These are phyloP conservation scores for Neurospora intermedia DNA, from an alignment of 495 filamentous ascomycete genomes.

Conservation along the genomic window DNA sequence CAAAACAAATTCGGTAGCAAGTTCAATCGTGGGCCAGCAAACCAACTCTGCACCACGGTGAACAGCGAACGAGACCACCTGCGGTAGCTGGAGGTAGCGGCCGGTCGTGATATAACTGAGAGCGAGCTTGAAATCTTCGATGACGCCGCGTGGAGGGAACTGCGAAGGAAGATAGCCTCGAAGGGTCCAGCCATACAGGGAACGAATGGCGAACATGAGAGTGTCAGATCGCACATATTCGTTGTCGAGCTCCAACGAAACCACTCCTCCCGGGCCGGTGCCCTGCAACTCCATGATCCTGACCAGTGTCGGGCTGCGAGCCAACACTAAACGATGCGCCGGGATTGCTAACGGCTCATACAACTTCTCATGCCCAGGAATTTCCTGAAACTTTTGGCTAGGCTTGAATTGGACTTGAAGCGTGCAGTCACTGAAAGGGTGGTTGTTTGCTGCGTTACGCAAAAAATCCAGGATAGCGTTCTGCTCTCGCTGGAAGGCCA, in stretches of 20 bases:
- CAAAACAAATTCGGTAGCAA: conserved; percentile 31
- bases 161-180: conserved; percentile 11
- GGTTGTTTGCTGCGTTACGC: conserved; percentile 27
- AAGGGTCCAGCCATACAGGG: conserved; percentile 35
- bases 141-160: conserved; percentile 14
- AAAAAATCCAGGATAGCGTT: conserved; percentile 29
- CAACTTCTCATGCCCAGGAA: conserved; percentile 28
- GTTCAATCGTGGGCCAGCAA: conserved; percentile 44
- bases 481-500: conserved; percentile 14
- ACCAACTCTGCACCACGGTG: conserved; percentile 36
- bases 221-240: conserved; percentile 38
- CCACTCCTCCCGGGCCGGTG: conserved; percentile 13
- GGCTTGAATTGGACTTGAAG: conserved; percentile 36
- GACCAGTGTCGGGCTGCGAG: conserved; percentile 35
- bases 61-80: conserved; percentile 33
- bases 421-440: conserved; percentile 36
- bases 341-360: conserved; percentile 26
- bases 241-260: conserved; percentile 35
- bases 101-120: conserved; percentile 45
- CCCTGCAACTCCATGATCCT: conserved; percentile 10
- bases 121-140: conserved; percentile 35
- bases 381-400: conserved; percentile 31
- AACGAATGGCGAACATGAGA: conserved; percentile 36
- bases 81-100: conserved; percentile 34
- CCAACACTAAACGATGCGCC: conserved; percentile 43